Base-by-base conservation (phyloP, 768 basidiomycete species). In the Scleroderma citrinum region DNA sequence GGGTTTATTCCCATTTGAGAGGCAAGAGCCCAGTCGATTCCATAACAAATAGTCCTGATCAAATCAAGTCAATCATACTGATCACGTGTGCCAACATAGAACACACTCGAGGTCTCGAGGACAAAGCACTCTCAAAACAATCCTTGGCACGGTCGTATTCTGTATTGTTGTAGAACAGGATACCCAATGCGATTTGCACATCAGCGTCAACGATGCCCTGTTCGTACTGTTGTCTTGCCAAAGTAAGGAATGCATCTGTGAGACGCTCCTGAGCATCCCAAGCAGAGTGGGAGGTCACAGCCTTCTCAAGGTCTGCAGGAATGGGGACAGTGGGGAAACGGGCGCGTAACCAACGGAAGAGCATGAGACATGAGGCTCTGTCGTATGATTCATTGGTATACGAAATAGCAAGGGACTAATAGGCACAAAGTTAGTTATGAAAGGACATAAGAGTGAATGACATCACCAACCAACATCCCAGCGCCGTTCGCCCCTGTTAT, bases 341-440 rank as follows among this genome's bases (percentile, higher is more conserved):
- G 32, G 84, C 78, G 47, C 71, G 70, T 44, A 97, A 72, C 89
- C 92, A 97, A 29, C 86, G 85, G 43, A 94, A 77, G 14, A 99
- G 78, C 73, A 85, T 89, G 0, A 82, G 71, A 61, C 95, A 29
- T 8, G 82, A 87, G 7, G 84, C 93, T 11, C 87, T 76, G 58
- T 98, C 94, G 57, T 84, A 87, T 0, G 82, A 81, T 69, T 98
- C 95, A 59, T 98, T 99, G 29, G 94, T 95, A 66, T 90, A 98
- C 8, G 92, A 92, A 54, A 97, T 92, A 1, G 95, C 93, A 30
- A 97, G 78, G 6, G 92, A 92, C 94, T 97, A n/a, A n/a, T n/a
- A 35, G 17, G 30, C 36, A 30, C 24, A 44, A 8, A 12, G 19
- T 62, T 23, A 61, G 59, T 51, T 31, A 17, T 20, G 26, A 44